Percentiles rank a stretch among this genome's conserved stretches.
phyloP scores from a whole-genome alignment of 495 filamentous ascomycete species.

The Aspergillus kassunensis region DNA sequence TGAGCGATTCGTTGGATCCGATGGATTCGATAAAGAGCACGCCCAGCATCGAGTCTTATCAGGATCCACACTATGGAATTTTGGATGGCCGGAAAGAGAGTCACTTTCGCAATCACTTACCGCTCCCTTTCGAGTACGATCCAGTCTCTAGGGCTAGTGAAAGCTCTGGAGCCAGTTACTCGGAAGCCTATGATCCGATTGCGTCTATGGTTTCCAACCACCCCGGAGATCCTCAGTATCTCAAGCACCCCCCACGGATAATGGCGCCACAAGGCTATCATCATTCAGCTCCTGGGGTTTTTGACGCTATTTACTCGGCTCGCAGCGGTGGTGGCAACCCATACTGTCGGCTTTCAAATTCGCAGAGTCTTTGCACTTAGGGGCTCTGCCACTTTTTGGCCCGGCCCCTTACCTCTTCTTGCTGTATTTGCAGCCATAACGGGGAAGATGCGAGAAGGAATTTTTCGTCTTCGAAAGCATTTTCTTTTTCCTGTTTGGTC shows the following conservation, averaged over 20 bases:
- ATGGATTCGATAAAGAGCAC: constrained; percentile 38
- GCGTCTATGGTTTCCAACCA: constrained; percentile 24
- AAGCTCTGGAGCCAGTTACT: constrained; percentile 14
- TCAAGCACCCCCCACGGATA: constrained; percentile 21
- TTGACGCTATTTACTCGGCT: constrained; percentile 34
- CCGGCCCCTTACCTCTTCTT: constrained; percentile 4
- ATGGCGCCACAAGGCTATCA: constrained; percentile 16
- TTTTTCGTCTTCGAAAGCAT: constrained; percentile 18
- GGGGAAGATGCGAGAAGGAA: constrained; percentile 6
- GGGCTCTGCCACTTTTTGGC: background rate
- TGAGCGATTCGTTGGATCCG: constrained; percentile 40
- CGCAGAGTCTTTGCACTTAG: constrained; percentile 37
- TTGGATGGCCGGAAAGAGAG: constrained; percentile 23
- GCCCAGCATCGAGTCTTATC: constrained; percentile 34
- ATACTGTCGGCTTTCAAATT: constrained; percentile 32
- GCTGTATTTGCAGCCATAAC: constrained; percentile 2
- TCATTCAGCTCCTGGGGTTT: constrained; percentile 24
- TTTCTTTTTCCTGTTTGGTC: constrained; percentile 13
- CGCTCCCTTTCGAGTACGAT: constrained; percentile 24
- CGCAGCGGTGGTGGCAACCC: constrained; percentile 11
- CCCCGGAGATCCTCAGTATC: constrained; percentile 19
- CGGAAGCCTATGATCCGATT: constrained; percentile 26
- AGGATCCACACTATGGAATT: constrained; percentile 27
- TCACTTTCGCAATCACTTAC: constrained; percentile 19
- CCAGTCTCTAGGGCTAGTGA: constrained; percentile 18